phyloP scores from a whole-genome alignment of 345 rosid species.

The Salix udensis region DNA sequence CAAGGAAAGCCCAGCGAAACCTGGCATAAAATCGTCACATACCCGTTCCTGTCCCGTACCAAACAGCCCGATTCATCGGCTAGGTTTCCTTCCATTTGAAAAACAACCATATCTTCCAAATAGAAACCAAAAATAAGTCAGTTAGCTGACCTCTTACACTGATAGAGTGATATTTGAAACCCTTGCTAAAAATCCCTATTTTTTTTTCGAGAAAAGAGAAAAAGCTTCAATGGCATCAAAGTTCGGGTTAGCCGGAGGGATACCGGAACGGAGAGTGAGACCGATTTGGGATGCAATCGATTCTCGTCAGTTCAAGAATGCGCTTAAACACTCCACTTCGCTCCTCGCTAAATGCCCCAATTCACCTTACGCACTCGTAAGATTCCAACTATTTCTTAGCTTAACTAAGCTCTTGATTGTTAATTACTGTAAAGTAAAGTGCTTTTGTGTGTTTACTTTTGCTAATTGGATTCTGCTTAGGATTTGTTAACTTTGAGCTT shows the following conservation, averaged over 20 bases:
- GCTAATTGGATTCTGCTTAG: neutral
- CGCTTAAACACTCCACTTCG: constrained; percentile 70
- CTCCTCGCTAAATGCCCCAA: constrained; percentile 78
- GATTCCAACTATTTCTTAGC: constrained; percentile 8
- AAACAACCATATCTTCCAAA: too few species aligned
- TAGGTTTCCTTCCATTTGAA: too few species aligned
- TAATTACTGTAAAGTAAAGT: neutral
- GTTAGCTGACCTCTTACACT: neutral
- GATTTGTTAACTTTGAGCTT: neutral
- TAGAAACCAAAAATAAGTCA: neutral
- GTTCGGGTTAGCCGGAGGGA: constrained; percentile 87
- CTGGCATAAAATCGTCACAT: neutral
- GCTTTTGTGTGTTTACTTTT: neutral
- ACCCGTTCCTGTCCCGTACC: neutral
- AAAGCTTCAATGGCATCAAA: constrained; percentile 61
- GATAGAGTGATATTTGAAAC: neutral
- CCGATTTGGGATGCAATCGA: constrained; percentile 97
- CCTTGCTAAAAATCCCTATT: too few species aligned
- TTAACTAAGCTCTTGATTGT: neutral
- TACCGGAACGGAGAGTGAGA: constrained; percentile 97
- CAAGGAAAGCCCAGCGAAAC: too few species aligned
- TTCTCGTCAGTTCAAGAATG: constrained; percentile 92
- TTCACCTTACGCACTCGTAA: constrained; percentile 88
- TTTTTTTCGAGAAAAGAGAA: neutral
- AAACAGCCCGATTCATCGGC: neutral